Evolutionary conservation across 108 stramenopile genomes (phyloP).

Genomic region (Heterococcus sp.): DNA sequence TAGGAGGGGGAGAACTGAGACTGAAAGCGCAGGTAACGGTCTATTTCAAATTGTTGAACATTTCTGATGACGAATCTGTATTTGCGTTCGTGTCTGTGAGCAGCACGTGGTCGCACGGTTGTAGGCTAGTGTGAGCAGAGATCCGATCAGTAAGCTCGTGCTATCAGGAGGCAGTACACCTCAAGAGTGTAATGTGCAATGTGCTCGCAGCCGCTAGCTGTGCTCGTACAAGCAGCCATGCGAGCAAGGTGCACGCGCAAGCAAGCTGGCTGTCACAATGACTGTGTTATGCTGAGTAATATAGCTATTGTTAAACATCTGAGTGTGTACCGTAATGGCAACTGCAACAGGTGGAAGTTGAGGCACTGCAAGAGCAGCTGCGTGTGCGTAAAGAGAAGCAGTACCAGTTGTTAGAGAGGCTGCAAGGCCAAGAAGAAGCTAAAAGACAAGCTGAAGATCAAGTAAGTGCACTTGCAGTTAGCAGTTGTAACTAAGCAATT

Average conservation of each 20-base stretch:
- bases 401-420: slow-evolving; percentile 76
- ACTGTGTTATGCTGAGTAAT: no score
- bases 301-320: no score
- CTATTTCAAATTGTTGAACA: not conserved
- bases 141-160: not conserved
- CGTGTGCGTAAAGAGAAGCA: slow-evolving; percentile 81
- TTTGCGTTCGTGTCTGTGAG: not conserved
- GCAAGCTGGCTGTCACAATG: no score
- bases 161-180: not conserved
- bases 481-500: not conserved
- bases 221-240: slow-evolving; percentile 75
- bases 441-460: slow-evolving; percentile 72
- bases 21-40: slow-evolving; percentile 65
- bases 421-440: slow-evolving; percentile 76
- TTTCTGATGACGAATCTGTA: no score
- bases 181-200: not conserved
- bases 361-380: slow-evolving; percentile 77
- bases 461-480: no score
- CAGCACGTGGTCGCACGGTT: not conserved
- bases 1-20: slow-evolving; percentile 64
- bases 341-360: slow-evolving; percentile 80
- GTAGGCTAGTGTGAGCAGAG: not conserved
- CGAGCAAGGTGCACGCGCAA: slow-evolving; percentile 65
- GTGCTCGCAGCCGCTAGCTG: slow-evolving; percentile 28
- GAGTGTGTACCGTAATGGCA: no score